These are phyloP conservation scores for Farysia itapuensis DNA, from an alignment of 1,284 basidiomycete genomes.

Conservation along the genomic window DNA sequence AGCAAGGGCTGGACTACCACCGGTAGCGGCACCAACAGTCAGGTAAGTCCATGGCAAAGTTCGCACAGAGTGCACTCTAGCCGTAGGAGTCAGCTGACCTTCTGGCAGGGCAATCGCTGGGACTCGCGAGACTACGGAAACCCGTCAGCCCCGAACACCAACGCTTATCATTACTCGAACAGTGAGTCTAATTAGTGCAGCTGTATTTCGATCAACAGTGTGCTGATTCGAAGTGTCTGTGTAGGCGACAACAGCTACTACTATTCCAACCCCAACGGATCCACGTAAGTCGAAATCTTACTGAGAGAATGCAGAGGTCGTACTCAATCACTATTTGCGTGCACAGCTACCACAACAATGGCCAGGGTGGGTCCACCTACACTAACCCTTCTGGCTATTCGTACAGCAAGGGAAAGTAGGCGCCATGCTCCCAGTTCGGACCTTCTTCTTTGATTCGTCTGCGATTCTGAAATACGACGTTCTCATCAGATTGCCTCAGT, in stretches of 20 bases:
- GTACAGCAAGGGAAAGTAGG: neutral
- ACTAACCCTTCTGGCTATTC: constrained; percentile 2
- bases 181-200: no score
- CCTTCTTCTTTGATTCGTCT: neutral
- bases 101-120: constrained; percentile 12
- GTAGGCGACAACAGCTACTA: constrained; percentile 22
- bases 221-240: no score
- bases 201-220: no score
- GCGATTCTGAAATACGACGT: constrained; percentile 2
- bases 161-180: constrained; percentile 16
- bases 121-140: constrained; percentile 13
- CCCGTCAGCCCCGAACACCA: constrained; percentile 8
- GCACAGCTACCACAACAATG: constrained; percentile 8
- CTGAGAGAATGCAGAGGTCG: no score
- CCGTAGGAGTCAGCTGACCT: neutral
- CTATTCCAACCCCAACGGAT: constrained; percentile 14
- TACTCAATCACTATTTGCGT: no score
- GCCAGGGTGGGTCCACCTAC: constrained; percentile 10
- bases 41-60: constrained; percentile 2
- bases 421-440: neutral
- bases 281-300: constrained; percentile 1
- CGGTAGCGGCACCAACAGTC: constrained; percentile 11
- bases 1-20: neutral
- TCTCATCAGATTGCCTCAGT: no score
- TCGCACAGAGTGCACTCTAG: neutral